These are phyloP conservation scores for Melastoma candidum DNA, from an alignment of 441 rosid genomes.

Conservation along the genomic window DNA sequence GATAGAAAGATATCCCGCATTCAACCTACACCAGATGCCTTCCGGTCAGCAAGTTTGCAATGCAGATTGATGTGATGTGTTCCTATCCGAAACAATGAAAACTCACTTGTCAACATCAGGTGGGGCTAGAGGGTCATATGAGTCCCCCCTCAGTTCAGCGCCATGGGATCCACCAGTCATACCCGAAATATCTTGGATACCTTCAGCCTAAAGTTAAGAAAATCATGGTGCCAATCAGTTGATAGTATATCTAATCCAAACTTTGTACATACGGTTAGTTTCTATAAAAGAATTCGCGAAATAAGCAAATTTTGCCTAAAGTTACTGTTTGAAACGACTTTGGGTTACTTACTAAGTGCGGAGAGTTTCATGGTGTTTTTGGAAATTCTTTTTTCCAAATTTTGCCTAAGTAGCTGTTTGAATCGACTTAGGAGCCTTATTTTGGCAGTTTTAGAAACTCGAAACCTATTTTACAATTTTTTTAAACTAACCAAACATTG, in stretches of 20 bases:
- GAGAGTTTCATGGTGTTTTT: no score
- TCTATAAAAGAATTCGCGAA: no score
- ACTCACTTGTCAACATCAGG: conserved; percentile 79
- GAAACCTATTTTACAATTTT: no score
- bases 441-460: no score
- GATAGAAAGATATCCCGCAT: conserved; percentile 64
- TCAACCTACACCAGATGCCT: conserved; percentile 38
- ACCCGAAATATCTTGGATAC: conserved; percentile 47
- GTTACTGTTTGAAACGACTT: no score
- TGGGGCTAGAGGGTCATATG: conserved; percentile 71
- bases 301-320: no score
- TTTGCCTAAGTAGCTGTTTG: no score
- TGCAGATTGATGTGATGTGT: background rate
- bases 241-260: background rate
- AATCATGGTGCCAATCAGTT: background rate
- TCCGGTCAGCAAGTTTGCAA: background rate
- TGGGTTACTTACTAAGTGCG: no score
- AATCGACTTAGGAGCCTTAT: no score
- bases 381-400: no score
- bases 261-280: no score
- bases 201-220: conserved; percentile 50
- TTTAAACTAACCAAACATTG: no score
- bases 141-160: conserved; percentile 63
- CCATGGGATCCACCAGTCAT: conserved; percentile 35
- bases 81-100: conserved; percentile 1